phyloP scores from a whole-genome alignment of 2,329 filamentous ascomycete species.

The Colletotrichum gloeosporioides region DNA sequence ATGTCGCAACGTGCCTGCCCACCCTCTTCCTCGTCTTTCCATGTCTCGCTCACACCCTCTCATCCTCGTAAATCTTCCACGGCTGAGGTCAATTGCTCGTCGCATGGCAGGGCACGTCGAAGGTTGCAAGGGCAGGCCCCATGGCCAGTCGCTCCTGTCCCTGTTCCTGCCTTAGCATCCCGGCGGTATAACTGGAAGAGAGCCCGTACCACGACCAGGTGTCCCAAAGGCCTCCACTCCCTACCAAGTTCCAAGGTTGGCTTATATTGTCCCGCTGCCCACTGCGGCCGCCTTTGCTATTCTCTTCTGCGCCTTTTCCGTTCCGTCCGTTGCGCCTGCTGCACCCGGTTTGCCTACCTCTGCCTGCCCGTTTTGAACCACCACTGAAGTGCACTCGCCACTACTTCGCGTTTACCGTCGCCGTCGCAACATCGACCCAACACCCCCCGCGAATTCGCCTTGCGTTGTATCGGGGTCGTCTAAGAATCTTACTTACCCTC shows the following conservation, averaged over 20 bases:
- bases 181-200: constrained; percentile 4
- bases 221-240: constrained; percentile 11
- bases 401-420: not conserved
- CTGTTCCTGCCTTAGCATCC: constrained; percentile 15
- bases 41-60: not conserved
- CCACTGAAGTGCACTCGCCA: not conserved
- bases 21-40: not conserved
- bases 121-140: not conserved
- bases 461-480: not conserved
- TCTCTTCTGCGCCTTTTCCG: not conserved
- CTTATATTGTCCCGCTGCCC: constrained; percentile 20
- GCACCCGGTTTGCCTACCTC: not conserved
- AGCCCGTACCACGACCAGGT: not conserved
- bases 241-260: not conserved
- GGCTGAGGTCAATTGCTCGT: not conserved
- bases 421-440: not conserved
- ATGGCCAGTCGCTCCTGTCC: not conserved
- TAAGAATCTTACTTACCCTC: not conserved
- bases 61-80: not conserved
- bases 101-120: not conserved
- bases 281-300: not conserved
- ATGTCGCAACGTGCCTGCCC: not conserved
- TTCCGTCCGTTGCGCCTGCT: constrained; percentile 1
- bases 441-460: not conserved
- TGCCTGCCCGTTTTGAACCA: not conserved